These are phyloP conservation scores for Triadica sebifera DNA, from an alignment of 345 rosid genomes.

Conservation along the genomic window DNA sequence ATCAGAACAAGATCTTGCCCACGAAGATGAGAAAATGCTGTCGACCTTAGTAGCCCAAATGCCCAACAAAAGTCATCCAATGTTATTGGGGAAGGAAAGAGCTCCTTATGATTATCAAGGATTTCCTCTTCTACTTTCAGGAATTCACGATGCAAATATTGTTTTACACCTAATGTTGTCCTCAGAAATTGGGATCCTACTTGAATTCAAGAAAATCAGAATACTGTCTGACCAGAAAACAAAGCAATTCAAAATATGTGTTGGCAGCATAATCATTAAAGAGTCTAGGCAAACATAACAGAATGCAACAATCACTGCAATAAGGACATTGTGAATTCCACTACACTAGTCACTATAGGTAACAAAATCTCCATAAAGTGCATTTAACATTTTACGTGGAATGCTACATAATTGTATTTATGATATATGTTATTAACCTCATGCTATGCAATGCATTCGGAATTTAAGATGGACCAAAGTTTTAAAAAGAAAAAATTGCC, in stretches of 20 bases:
- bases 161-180: slow-evolving; percentile 67
- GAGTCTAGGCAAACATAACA: background rate
- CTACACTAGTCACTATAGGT: background rate
- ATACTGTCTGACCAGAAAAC: slow-evolving; percentile 12
- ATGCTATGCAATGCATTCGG: background rate
- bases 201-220: slow-evolving; percentile 17
- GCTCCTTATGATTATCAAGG: slow-evolving; percentile 47
- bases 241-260: background rate
- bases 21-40: slow-evolving; percentile 84
- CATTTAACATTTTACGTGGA: background rate
- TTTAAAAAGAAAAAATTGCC: background rate
- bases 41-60: slow-evolving; percentile 78
- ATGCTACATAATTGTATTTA: background rate
- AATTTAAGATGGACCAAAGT: background rate
- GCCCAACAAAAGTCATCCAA: slow-evolving; percentile 82
- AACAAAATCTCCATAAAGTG: background rate
- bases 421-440: background rate
- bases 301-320: background rate
- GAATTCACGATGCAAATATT: slow-evolving; percentile 60
- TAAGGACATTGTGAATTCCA: background rate
- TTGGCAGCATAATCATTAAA: background rate
- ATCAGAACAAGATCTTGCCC: slow-evolving; percentile 84
- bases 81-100: slow-evolving; percentile 67
- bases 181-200: slow-evolving; percentile 81
- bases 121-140: slow-evolving; percentile 62